Percentiles rank a stretch among this genome's conserved stretches.
Conservation (phyloP, 2,329 filamentous ascomycete genomes). For the Lecanoromycetidae sp. region DNA sequence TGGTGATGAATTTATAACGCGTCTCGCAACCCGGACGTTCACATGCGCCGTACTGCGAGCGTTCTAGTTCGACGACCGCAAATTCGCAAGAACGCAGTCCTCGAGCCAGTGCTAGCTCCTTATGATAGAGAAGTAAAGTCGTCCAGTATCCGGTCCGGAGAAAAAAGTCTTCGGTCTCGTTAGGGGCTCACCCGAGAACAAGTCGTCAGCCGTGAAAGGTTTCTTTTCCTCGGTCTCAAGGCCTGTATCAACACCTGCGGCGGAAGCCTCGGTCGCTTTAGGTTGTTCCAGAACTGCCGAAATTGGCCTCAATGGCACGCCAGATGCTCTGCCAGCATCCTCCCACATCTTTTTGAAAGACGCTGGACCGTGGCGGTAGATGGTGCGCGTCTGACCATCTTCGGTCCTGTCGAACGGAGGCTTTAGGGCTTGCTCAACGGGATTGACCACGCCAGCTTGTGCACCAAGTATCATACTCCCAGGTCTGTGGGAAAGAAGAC, state of each 20-base stretch:
- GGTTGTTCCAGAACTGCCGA: conserved; percentile 8
- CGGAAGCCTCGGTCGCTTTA: background rate
- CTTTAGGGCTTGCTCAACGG: conserved; percentile 14
- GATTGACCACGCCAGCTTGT: conserved; percentile 13
- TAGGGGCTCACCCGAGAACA: background rate
- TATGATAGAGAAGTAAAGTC: conserved; percentile 13
- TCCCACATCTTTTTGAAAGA: conserved; percentile 16
- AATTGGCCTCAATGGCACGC: conserved; percentile 13
- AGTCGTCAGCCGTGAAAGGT: conserved; percentile 6
- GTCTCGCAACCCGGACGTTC: no score
- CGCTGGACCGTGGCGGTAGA: conserved; percentile 17
- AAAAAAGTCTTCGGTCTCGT: background rate
- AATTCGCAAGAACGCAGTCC: background rate
- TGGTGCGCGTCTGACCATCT: conserved; percentile 11
- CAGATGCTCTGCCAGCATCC: conserved; percentile 12
- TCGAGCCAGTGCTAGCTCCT: conserved; percentile 4
- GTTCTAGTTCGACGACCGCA: background rate
- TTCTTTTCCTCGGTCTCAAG: conserved; percentile 7
- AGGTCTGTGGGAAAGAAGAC: conserved; percentile 18
- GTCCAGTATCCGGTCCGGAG: conserved; percentile 7
- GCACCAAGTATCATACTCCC: conserved; percentile 18
- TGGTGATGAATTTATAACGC: no score
- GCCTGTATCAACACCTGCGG: conserved; percentile 9
- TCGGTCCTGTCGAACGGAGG: conserved; percentile 15
- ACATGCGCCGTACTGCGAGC: no score